Conservation (phyloP, 2,329 filamentous ascomycete genomes). For the Ilyonectria mors-panacis region DNA sequence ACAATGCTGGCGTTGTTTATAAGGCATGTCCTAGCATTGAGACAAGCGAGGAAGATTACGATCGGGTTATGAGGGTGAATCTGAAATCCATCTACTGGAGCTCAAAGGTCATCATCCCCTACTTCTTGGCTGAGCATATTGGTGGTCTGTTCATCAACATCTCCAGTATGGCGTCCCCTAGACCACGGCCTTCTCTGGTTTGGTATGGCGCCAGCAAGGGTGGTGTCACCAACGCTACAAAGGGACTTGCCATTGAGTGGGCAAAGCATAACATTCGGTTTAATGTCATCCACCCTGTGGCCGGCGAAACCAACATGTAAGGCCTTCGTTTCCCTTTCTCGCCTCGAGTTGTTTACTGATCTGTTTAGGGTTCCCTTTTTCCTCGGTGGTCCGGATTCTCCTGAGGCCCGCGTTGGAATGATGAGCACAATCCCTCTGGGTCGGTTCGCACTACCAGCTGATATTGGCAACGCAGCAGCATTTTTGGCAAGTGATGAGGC, state of each 20-base stretch:
- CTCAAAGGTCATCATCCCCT: slow-evolving; percentile 15
- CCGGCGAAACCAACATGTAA: slow-evolving; percentile 25
- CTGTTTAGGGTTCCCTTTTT: slow-evolving; percentile 12
- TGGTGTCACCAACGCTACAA: slow-evolving; percentile 20
- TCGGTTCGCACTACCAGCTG: slow-evolving; percentile 9
- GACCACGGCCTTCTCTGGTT: slow-evolving; percentile 3
- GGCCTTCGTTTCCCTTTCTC: background rate
- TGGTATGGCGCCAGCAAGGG: slow-evolving; percentile 25
- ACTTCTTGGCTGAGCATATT: background rate
- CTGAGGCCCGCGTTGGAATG: slow-evolving; percentile 10
- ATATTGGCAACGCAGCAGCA: slow-evolving; percentile 19
- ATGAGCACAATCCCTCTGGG: slow-evolving; percentile 17
- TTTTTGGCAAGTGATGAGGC: slow-evolving; percentile 20
- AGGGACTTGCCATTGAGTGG: slow-evolving; percentile 22
- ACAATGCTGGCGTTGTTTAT: slow-evolving; percentile 22
- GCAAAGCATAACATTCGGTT: slow-evolving; percentile 22
- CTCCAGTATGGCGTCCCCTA: slow-evolving; percentile 18
- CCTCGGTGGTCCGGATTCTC: slow-evolving; percentile 8
- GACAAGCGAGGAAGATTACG: slow-evolving; percentile 20
- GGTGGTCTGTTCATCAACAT: slow-evolving; percentile 22
- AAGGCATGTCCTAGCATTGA: slow-evolving; percentile 16
- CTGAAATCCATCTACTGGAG: slow-evolving; percentile 22
- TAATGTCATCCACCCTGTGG: slow-evolving; percentile 22
- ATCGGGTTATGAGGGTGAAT: slow-evolving; percentile 23
- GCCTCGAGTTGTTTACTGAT: background rate